A percentile compares a stretch with the other conserved stretches of the same genome.
These are phyloP conservation scores for Paratinospora sagittata DNA, from an alignment of 164 flowering plant genomes.

Conservation along the genomic window DNA sequence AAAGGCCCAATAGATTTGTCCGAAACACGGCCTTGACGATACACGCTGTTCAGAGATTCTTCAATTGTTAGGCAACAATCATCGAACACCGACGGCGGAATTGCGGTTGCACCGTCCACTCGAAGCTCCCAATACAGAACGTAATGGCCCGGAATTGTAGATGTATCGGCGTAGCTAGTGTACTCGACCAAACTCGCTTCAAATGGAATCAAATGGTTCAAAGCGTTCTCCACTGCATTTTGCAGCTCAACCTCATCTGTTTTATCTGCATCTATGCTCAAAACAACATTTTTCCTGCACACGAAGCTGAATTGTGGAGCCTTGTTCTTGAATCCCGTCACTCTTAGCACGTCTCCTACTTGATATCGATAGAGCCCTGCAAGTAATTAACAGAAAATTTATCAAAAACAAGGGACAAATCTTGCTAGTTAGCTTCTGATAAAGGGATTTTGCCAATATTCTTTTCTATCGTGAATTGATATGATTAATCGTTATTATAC, in stretches of 20 bases:
- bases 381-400: no score
- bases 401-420: no score
- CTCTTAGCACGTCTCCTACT: slow-evolving; percentile 89
- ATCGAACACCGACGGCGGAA: slow-evolving; percentile 78
- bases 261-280: slow-evolving; percentile 91
- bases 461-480: no score
- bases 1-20: slow-evolving; percentile 90
- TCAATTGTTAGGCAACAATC: slow-evolving; percentile 86
- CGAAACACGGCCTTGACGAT: slow-evolving; percentile 73
- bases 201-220: slow-evolving; percentile 61
- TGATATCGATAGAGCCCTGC: slow-evolving; percentile 81
- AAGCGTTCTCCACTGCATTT: slow-evolving; percentile 69
- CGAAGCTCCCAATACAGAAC: slow-evolving; percentile 89
- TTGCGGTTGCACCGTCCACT: slow-evolving; percentile 40
- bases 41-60: slow-evolving; percentile 83
- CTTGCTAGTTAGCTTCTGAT: no score
- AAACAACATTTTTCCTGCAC: slow-evolving; percentile 81
- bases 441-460: no score
- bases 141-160: slow-evolving; percentile 81
- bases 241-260: slow-evolving; percentile 97
- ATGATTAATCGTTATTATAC: no score
- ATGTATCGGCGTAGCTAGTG: slow-evolving; percentile 82
- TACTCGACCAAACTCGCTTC: slow-evolving; percentile 67
- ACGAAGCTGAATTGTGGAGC: slow-evolving; percentile 94
- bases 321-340: slow-evolving; percentile 93